Evolutionary conservation across 78 protist species (phyloP).

Genomic region (Tieghemostelium lacteum): DNA sequence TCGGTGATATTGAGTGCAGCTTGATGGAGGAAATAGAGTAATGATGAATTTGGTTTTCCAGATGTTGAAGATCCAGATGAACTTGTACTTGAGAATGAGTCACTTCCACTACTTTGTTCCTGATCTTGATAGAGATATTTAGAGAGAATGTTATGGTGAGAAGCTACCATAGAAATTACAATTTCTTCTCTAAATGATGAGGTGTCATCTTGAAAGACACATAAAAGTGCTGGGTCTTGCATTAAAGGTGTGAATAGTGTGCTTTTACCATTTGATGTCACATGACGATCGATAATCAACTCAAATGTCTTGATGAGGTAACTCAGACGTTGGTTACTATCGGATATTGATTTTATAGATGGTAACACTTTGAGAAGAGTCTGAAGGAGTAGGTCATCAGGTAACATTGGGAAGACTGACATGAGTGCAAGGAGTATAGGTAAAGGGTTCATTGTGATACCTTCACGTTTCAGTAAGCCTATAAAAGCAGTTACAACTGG

Average conservation of each 20-base stretch:
- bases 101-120: background rate
- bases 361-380: slow-evolving; percentile 45
- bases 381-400: slow-evolving; percentile 44
- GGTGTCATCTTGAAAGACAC: slow-evolving; percentile 51
- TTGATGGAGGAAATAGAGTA: slow-evolving; percentile 40
- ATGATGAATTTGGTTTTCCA: slow-evolving; percentile 1
- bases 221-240: background rate
- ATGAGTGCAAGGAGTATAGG: slow-evolving; percentile 59
- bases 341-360: slow-evolving; percentile 46
- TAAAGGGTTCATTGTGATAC: slow-evolving; percentile 55
- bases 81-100: background rate
- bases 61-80: no score
- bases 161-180: slow-evolving; percentile 63
- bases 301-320: slow-evolving; percentile 67
- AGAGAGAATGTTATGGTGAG: slow-evolving; percentile 58
- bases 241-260: slow-evolving; percentile 44
- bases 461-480: slow-evolving; percentile 53
- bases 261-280: slow-evolving; percentile 33
- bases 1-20: slow-evolving; percentile 55
- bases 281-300: slow-evolving; percentile 55
- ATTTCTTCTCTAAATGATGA: slow-evolving; percentile 64
- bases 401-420: slow-evolving; percentile 67
- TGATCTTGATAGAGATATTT: slow-evolving; percentile 1
- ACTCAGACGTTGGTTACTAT: slow-evolving; percentile 55
- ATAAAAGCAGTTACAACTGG: slow-evolving; percentile 67